Evolutionary conservation across 2,329 filamentous ascomycete species (phyloP).

Genomic region (Exophiala calicioides): DNA sequence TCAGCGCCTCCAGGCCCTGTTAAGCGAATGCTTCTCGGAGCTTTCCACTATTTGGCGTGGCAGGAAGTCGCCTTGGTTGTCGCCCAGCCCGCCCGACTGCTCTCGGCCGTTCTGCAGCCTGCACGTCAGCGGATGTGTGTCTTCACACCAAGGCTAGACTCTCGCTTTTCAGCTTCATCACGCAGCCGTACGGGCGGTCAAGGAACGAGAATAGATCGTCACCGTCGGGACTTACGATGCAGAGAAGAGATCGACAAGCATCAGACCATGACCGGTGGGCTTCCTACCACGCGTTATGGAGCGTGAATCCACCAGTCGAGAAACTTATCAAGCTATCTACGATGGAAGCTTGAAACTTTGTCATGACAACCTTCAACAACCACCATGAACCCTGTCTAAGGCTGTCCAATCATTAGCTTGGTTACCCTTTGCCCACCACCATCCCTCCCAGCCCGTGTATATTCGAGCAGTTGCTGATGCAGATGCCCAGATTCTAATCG

Average conservation of each 20-base stretch:
- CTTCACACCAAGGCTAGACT: background rate
- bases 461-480: constrained; percentile 13
- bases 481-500: constrained; percentile 3
- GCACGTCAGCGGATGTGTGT: background rate
- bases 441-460: constrained; percentile 21
- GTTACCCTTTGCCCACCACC: too few relatives aligned
- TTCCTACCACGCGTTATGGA: background rate
- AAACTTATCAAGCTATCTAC: too few relatives aligned
- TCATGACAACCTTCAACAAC: background rate
- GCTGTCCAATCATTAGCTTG: constrained; percentile 4
- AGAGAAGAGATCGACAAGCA: too few relatives aligned
- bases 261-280: too few relatives aligned
- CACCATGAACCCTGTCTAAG: constrained; percentile 4
- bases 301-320: background rate
- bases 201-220: too few relatives aligned
- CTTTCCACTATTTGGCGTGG: background rate
- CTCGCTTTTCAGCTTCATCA: background rate
- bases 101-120: background rate
- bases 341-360: constrained; percentile 1
- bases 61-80: background rate
- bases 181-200: background rate
- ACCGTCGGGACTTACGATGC: too few relatives aligned
- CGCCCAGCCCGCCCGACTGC: background rate
- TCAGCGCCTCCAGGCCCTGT: background rate
- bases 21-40: constrained; percentile 2